Conservation (phyloP, 2,329 filamentous ascomycete genomes). For the Lecanicillium sp. region DNA sequence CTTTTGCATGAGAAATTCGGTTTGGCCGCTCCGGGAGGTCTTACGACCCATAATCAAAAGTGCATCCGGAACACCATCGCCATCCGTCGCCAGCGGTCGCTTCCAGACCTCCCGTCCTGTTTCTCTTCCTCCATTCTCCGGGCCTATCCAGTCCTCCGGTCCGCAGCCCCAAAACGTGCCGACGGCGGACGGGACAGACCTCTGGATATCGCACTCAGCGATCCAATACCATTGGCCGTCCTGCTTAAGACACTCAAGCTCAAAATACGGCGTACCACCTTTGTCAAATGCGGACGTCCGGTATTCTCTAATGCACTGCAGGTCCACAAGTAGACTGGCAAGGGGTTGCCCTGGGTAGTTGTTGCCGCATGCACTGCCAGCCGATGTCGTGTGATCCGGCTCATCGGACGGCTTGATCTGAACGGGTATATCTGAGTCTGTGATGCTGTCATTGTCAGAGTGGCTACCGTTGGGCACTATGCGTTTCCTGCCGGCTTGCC, state of each 20-base stretch:
- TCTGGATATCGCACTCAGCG: background rate
- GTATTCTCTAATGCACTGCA: slow-evolving; percentile 2
- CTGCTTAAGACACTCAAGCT: slow-evolving; percentile 1
- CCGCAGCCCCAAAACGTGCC: slow-evolving; percentile 3
- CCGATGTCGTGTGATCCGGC: background rate
- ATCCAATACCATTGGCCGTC: slow-evolving; percentile 3
- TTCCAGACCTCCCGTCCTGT: slow-evolving; percentile 3
- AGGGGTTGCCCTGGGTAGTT: background rate
- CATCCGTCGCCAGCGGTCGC: slow-evolving; percentile 1
- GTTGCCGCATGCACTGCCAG: background rate
- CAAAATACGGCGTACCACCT: background rate
- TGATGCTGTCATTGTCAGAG: too few species aligned
- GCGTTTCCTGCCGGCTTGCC: too few species aligned
- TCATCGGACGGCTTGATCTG: background rate
- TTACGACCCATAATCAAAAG: slow-evolving; percentile 2
- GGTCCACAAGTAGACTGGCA: slow-evolving; percentile 1
- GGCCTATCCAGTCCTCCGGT: background rate
- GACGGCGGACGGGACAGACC: slow-evolving; percentile 2
- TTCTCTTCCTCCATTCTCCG: slow-evolving; percentile 1
- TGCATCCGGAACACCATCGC: slow-evolving; percentile 2
- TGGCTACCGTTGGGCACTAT: too few species aligned
- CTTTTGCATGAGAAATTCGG: slow-evolving; percentile 1
- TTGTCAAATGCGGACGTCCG: background rate
- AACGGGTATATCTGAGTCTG: too few species aligned
- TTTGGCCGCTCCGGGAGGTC: background rate